A percentile compares a stretch with the other conserved stretches of the same genome.
These are phyloP conservation scores for Pleurotus tuber-regium DNA, from an alignment of 768 basidiomycete genomes.

Conservation along the genomic window DNA sequence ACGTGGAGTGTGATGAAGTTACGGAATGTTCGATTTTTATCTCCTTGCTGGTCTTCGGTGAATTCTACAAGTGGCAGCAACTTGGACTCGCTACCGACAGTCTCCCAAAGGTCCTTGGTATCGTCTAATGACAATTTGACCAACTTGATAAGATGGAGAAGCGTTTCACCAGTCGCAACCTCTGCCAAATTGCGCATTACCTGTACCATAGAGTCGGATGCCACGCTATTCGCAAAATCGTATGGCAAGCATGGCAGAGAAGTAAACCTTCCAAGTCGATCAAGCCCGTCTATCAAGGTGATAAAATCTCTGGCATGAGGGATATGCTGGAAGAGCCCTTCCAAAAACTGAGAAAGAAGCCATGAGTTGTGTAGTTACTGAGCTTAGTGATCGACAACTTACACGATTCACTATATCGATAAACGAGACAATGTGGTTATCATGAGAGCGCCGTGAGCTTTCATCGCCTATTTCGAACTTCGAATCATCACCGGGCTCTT, in stretches of 20 bases:
- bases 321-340: constrained; percentile 91
- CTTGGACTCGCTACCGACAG: constrained; percentile 52
- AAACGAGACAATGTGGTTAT: constrained; percentile 74
- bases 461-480: constrained; percentile 29
- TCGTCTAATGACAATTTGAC: constrained; percentile 68
- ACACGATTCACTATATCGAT: constrained; percentile 81
- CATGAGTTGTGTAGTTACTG: constrained; percentile 8
- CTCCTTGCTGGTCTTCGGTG: constrained; percentile 13
- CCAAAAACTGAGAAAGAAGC: constrained; percentile 70
- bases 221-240: constrained; percentile 81
- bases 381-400: constrained; percentile 21
- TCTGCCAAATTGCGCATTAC: constrained; percentile 90
- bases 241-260: constrained; percentile 85
- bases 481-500: constrained; percentile 16
- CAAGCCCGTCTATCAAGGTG: constrained; percentile 65
- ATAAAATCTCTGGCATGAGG: constrained; percentile 92
- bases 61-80: constrained; percentile 64
- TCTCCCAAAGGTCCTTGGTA: constrained; percentile 71
- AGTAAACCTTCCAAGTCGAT: constrained; percentile 73
- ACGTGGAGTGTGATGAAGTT: constrained; percentile 73
- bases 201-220: constrained; percentile 85
- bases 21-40: constrained; percentile 66
- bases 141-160: constrained; percentile 65
- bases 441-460: constrained; percentile 50
- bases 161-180: constrained; percentile 73